Evolutionary conservation across 164 flowering plant species (phyloP), one percentile per base, ranked within the genome.

Genomic region (Nymphaea thermarum): DNA sequence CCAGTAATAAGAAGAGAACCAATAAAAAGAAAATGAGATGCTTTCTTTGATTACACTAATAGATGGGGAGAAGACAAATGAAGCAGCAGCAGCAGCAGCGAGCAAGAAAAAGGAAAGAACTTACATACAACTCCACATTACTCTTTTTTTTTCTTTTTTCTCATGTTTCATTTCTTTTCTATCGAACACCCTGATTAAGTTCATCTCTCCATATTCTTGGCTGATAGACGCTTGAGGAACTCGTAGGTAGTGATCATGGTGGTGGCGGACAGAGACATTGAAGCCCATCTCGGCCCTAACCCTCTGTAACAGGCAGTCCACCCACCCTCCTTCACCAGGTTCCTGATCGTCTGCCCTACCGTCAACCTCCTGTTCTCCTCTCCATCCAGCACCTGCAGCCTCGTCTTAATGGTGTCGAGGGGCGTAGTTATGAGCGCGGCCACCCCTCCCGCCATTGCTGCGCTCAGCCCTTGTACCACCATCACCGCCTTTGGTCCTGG

Each of bases 341-440:
- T 84, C 78, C 77, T 78, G 65, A 86, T 76, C 0, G 91, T 83
- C 70, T 86, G 84, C 47, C 73, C 57, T 8, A 82, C 17, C 0
- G 89, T 86, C 2, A 79, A 71, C 12, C 79, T 65, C 18, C 76
- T 61, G 45, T 74, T 80, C 42, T 80, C 86, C 25, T 86, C 93
- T 43, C 77, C 80, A 60, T 89, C 96, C 79, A 91, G 74, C 57
- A 91, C 98, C 71, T 91, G 98, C 71, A 91, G 42, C 53, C 98
- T 76, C 0, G 94, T 91, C 86, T 91, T 91, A 43, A 91, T 82
- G 2, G 98, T 91, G 63, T 91, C 98, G 11, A 91, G 83, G 0
- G 98, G 98, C 91, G 84, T 91, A 16, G 98, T 91, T 44, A 91
- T 82, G 44, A 89, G 45, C 3, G 98, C 96, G 2, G 94, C 87